These are phyloP conservation scores for Capsella bursapastoris DNA, from an alignment of 345 rosid genomes.

Conservation along the genomic window DNA sequence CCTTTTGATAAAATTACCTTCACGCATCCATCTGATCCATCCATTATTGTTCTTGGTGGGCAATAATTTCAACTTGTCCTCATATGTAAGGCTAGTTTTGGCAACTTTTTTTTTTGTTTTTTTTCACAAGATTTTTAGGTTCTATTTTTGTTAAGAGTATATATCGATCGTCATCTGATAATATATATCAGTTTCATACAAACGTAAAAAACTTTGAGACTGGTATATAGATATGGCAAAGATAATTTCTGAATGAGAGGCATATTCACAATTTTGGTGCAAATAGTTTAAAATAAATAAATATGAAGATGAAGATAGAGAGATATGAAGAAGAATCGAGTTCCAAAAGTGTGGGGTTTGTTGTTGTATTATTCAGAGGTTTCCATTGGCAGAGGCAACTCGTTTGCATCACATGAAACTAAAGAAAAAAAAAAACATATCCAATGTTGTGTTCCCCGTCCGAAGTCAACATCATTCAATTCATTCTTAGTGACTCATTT, in stretches of 20 bases:
- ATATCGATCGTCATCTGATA: neutral
- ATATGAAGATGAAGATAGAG: slow-evolving; percentile 20
- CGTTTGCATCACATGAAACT: slow-evolving; percentile 29
- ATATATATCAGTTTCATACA: neutral
- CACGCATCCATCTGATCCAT: slow-evolving; percentile 36
- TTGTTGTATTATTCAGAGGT: slow-evolving; percentile 33
- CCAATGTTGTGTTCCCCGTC: slow-evolving; percentile 32
- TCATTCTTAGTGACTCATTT: slow-evolving; percentile 17
- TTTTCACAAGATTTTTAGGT: neutral
- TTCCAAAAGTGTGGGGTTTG: slow-evolving; percentile 40
- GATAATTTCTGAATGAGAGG: slow-evolving; percentile 25
- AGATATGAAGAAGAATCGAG: slow-evolving; percentile 39
- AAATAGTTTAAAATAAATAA: slow-evolving; percentile 1
- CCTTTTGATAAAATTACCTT: slow-evolving; percentile 31
- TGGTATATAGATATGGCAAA: neutral
- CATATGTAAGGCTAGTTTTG: slow-evolving; percentile 22
- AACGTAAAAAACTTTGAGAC: too few species aligned
- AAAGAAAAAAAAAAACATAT: slow-evolving; percentile 27
- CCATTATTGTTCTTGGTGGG: slow-evolving; percentile 44
- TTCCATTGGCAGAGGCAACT: slow-evolving; percentile 42
- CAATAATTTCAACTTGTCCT: slow-evolving; percentile 40
- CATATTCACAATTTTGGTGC: slow-evolving; percentile 11
- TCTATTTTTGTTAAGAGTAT: neutral
- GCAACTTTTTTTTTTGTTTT: neutral
- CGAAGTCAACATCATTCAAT: slow-evolving; percentile 31